Evolutionary conservation across 164 flowering plant genomes (phyloP), one percentile per base, ranked within the genome.

Genomic region (Brasenia schreberi): DNA sequence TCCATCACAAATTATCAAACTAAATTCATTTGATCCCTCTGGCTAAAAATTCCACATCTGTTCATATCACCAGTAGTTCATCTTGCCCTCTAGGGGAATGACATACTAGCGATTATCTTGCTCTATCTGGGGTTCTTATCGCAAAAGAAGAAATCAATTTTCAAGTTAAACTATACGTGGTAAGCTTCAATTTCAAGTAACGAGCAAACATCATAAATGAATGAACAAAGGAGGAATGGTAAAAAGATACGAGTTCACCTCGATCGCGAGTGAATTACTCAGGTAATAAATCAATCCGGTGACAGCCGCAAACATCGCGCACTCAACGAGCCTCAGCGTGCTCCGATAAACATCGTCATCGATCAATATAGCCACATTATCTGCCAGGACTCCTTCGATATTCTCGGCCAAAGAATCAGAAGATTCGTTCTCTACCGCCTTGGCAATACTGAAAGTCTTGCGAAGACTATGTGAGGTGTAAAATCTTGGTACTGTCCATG

Each of bases 291-390:
- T 82, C 60, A 92, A 78, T 0, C 92, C 98, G 42, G 90, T 75
- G 66, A 88, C 85, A 18, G 97, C 86, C 12, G 98, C 92, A 63
- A 93, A 86, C 97, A 90, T 93, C n/a, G 98, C 78, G 75, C 94
- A 90, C 80, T 90, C 98, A 42, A 93, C 96, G 71, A 93, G 71
- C 73, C 96, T 82, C 78, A 90, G 67, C 0, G 92, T 90, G 39
- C 82, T 84, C 77, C 70, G 77, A 59, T 81, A 88, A 63, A 87
- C 87, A 49, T 42, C 81, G 6, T 89, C 84, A 43, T 81, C 79
- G 0, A 66, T 65, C 0, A 84, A 83, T 65, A 88, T 76, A 68
- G 86, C 82, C 53, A 79, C 86, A 5, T 64, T 63, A 5, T 76
- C 77, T 58, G 27, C 19, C 56, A 66, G 27, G 11, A 9, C 44